Percentiles rank a stretch among this genome's conserved stretches.
These are phyloP conservation scores for Xylariaceae sp. DNA, from an alignment of 2,329 filamentous ascomycete species.

Conservation along the genomic window DNA sequence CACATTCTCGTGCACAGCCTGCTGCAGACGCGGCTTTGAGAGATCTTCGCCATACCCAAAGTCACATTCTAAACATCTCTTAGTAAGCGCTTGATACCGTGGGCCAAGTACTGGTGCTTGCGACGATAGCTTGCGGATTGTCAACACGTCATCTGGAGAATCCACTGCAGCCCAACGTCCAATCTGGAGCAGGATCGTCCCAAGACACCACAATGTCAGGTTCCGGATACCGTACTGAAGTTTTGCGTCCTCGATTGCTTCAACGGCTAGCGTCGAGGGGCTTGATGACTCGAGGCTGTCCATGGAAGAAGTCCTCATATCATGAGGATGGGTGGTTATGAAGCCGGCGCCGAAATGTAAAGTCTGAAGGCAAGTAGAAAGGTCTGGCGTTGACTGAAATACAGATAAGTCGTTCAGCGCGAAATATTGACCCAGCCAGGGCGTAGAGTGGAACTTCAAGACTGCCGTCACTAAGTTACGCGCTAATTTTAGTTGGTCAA, in stretches of 20 bases:
- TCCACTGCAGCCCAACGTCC: slow-evolving; percentile 31
- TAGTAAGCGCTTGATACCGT: slow-evolving; percentile 34
- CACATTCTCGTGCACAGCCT: slow-evolving; percentile 31
- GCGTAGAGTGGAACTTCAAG: no score
- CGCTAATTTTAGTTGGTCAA: no score
- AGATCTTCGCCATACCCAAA: slow-evolving; percentile 36
- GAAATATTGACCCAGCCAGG: no score
- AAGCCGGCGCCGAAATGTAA: no score
- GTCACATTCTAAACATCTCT: slow-evolving; percentile 37
- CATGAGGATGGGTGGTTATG: no score
- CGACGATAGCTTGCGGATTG: slow-evolving; percentile 29
- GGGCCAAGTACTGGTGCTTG: slow-evolving; percentile 26
- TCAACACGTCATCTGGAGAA: slow-evolving; percentile 32
- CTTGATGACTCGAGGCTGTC: no score
- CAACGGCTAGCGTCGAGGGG: no score
- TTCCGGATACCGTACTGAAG: slow-evolving; percentile 30
- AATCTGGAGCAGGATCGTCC: slow-evolving; percentile 40
- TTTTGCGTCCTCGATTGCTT: neutral
- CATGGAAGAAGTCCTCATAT: no score
- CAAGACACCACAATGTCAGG: slow-evolving; percentile 37
- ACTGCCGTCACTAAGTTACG: no score
- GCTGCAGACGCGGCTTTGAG: slow-evolving; percentile 23
- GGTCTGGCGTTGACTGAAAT: no score
- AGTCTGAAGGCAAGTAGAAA: no score
- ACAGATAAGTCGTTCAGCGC: no score